Evolutionary conservation across 305 asterid genomes (phyloP).

Genomic region (Solanum hybrid): DNA sequence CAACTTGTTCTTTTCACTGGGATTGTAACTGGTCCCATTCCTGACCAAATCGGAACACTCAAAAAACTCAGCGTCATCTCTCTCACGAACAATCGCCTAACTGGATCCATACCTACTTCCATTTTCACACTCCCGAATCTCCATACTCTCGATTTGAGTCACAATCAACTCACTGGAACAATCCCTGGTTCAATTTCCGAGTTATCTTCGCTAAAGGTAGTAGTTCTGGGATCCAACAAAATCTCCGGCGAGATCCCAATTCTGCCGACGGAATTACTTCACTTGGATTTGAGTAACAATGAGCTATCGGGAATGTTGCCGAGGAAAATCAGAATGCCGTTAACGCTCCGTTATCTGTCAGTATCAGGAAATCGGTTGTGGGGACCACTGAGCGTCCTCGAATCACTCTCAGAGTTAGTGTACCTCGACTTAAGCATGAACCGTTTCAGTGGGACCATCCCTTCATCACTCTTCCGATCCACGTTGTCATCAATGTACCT

Average conservation of each 20-base stretch:
- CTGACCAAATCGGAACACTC: constrained; percentile 30
- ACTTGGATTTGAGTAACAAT: constrained; percentile 53
- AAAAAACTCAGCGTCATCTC: constrained; percentile 45
- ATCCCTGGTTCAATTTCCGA: constrained; percentile 25
- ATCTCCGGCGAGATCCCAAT: constrained; percentile 36
- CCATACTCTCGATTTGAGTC: constrained; percentile 76
- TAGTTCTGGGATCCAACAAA: constrained; percentile 37
- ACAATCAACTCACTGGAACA: constrained; percentile 42
- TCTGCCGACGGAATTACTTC: constrained; percentile 38
- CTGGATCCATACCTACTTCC: constrained; percentile 36
- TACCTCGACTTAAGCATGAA: constrained; percentile 77
- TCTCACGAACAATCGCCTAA: constrained; percentile 53
- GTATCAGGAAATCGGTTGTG: constrained; percentile 37
- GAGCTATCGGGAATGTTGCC: constrained; percentile 38
- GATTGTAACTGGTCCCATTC: constrained; percentile 74
- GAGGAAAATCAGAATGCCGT: constrained; percentile 22
- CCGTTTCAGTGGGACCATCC: constrained; percentile 59
- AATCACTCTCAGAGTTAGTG: constrained; percentile 29
- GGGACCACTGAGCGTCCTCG: constrained; percentile 50
- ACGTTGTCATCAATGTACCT: constrained; percentile 45
- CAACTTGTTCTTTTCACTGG: constrained; percentile 69
- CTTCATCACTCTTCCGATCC: constrained; percentile 39
- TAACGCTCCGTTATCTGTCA: constrained; percentile 52
- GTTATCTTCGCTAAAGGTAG: constrained; percentile 24
- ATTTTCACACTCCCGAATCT: constrained; percentile 37